Evolutionary conservation across 1,284 basidiomycete species (phyloP).

Genomic region (Sphaerobolus stellatus): DNA sequence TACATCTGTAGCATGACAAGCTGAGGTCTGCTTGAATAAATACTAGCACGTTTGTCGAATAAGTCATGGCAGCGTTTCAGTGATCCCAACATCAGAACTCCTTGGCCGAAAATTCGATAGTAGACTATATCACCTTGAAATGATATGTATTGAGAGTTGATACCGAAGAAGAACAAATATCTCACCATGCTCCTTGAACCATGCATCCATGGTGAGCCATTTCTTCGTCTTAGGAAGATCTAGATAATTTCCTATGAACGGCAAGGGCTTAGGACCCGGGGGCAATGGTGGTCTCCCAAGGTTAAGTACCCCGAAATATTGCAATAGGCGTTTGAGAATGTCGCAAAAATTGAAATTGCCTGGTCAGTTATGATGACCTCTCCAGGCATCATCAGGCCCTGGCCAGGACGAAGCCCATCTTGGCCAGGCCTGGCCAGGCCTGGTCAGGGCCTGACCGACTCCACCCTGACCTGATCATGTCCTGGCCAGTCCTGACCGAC

Average conservation of each 20-base stretch:
- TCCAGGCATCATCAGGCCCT: no score
- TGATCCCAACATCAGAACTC: conserved; percentile 20
- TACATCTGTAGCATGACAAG: conserved; percentile 9
- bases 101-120: conserved; percentile 15
- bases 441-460: no score
- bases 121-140: conserved; percentile 27
- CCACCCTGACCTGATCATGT: no score
- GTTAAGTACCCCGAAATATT: no score
- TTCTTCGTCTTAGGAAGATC: conserved; percentile 18
- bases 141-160: not conserved
- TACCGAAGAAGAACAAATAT: not conserved
- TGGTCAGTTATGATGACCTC: no score
- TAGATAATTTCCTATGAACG: conserved; percentile 20
- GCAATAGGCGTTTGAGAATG: no score
- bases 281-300: conserved; percentile 5
- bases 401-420: no score
- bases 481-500: no score
- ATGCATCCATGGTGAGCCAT: conserved; percentile 11
- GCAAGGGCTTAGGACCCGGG: conserved; percentile 8
- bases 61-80: conserved; percentile 17
- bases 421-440: no score
- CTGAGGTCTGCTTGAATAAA: conserved; percentile 20
- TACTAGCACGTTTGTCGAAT: conserved; percentile 16
- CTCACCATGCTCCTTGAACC: conserved; percentile 19
- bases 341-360: no score